phyloP scores from a whole-genome alignment of 441 rosid genomes.

The Pelargonium cotyledonis region DNA sequence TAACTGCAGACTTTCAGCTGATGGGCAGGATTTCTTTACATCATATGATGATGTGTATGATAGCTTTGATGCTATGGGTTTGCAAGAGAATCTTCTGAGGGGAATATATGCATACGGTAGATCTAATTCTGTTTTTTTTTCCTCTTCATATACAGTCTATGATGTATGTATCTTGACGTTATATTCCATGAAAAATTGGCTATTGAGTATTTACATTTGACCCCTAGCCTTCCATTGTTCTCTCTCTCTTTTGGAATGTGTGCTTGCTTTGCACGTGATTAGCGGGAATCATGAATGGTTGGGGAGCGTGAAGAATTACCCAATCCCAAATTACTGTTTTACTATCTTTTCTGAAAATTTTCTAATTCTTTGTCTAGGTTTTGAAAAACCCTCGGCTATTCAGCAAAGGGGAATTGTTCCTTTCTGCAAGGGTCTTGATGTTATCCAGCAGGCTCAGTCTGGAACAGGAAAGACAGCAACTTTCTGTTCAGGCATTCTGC shows the following conservation, averaged over 20 bases:
- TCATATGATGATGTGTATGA: slow-evolving; percentile 51
- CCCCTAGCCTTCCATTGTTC: background rate
- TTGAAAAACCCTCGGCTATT: slow-evolving; percentile 83
- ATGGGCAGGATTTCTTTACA: slow-evolving; percentile 50
- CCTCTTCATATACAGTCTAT: background rate
- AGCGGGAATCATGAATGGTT: background rate
- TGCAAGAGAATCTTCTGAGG: slow-evolving; percentile 53
- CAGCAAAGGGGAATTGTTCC: slow-evolving; percentile 92
- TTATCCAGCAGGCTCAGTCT: slow-evolving; percentile 80
- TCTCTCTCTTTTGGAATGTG: background rate
- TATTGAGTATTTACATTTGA: too few relatives aligned
- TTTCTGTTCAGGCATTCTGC: slow-evolving; percentile 73
- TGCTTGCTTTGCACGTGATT: too few relatives aligned
- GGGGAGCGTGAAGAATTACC: background rate
- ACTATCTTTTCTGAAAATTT: background rate
- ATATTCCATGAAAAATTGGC: background rate
- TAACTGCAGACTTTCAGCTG: slow-evolving; percentile 32
- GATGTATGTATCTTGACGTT: background rate
- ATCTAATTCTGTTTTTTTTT: slow-evolving; percentile 2
- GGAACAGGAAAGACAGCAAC: slow-evolving; percentile 87
- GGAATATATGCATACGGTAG: slow-evolving; percentile 62
- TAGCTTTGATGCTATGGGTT: slow-evolving; percentile 31
- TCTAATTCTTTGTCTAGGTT: slow-evolving; percentile 25
- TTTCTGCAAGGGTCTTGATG: slow-evolving; percentile 82
- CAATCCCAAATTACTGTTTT: background rate